Conservation (phyloP, 2,329 filamentous ascomycete species). For the Ophiocordyceps camponoti-floridani region DNA sequence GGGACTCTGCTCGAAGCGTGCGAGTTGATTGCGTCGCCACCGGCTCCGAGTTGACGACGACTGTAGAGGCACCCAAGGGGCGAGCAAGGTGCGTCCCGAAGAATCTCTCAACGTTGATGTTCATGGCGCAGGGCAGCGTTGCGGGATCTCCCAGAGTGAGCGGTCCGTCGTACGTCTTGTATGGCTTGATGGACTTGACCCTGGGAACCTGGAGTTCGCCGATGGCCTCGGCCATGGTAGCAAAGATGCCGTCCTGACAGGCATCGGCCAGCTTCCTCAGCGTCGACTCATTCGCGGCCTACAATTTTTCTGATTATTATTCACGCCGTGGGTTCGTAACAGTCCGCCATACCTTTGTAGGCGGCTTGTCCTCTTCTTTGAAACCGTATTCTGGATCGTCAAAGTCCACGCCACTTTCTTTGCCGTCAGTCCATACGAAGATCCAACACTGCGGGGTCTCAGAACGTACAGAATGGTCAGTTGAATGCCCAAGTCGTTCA, state of each 20-base stretch:
- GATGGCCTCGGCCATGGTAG: conserved; percentile 75
- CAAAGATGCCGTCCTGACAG: conserved; percentile 52
- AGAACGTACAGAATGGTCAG: conserved; percentile 55
- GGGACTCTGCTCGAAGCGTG: conserved; percentile 26
- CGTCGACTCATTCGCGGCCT: conserved; percentile 48
- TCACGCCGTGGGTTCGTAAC: not conserved
- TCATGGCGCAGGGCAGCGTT: conserved; percentile 56
- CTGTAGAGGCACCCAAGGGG: conserved; percentile 59
- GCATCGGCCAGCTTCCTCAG: conserved; percentile 47
- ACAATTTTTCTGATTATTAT: not conserved
- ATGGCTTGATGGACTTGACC: conserved; percentile 57
- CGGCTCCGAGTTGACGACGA: conserved; percentile 39
- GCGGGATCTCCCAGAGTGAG: conserved; percentile 64
- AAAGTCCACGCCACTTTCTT: conserved; percentile 77
- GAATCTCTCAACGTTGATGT: conserved; percentile 79
- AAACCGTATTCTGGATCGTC: conserved; percentile 79
- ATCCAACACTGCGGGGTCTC: not conserved
- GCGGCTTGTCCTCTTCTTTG: conserved; percentile 75
- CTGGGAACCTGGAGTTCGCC: conserved; percentile 61
- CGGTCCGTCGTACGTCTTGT: conserved; percentile 61
- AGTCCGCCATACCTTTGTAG: conserved; percentile 37
- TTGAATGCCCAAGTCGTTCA: conserved; percentile 61
- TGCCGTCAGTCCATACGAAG: conserved; percentile 5
- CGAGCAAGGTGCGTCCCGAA: conserved; percentile 67
- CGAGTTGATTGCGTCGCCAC: conserved; percentile 32